Conservation (phyloP, 106 monocot genomes). For the Platanthera guangdongensis region DNA sequence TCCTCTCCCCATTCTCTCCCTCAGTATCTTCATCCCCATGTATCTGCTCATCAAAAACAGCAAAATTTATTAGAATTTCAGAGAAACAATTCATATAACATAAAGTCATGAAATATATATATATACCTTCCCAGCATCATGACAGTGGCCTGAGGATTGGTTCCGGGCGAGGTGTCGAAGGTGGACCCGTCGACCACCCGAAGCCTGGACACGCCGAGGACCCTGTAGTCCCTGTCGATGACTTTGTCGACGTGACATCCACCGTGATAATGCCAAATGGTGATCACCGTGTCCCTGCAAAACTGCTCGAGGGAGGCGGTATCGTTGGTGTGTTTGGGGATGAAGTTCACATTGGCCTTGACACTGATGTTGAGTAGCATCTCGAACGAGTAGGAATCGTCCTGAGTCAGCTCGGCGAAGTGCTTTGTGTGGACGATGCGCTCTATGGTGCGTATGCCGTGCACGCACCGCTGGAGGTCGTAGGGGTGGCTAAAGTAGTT, state of each 20-base stretch:
- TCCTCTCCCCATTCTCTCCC: constrained; percentile 25
- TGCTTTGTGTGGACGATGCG: constrained; percentile 28
- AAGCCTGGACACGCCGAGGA: constrained; percentile 31
- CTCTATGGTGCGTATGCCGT: constrained; percentile 41
- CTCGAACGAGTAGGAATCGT: constrained; percentile 15
- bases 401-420: constrained; percentile 29
- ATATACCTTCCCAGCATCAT: constrained; percentile 66
- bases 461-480: constrained; percentile 47
- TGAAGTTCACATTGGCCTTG: constrained; percentile 51
- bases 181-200: constrained; percentile 53
- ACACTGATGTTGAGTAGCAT: constrained; percentile 54
- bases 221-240: constrained; percentile 34
- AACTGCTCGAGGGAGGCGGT: constrained; percentile 55
- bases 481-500: constrained; percentile 66
- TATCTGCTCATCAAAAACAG: constrained; percentile 24
- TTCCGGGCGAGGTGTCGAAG: constrained; percentile 48
- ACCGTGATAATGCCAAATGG: constrained; percentile 81
- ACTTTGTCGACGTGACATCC: constrained; percentile 65
- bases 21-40: constrained; percentile 51
- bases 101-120: neutral
- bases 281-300: constrained; percentile 58
- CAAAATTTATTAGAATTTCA: neutral
- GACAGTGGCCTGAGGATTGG: constrained; percentile 68
- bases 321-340: constrained; percentile 60
- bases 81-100: neutral